phyloP scores from a whole-genome alignment of 2,329 filamentous ascomycete species.

The Eurotiales sp. region DNA sequence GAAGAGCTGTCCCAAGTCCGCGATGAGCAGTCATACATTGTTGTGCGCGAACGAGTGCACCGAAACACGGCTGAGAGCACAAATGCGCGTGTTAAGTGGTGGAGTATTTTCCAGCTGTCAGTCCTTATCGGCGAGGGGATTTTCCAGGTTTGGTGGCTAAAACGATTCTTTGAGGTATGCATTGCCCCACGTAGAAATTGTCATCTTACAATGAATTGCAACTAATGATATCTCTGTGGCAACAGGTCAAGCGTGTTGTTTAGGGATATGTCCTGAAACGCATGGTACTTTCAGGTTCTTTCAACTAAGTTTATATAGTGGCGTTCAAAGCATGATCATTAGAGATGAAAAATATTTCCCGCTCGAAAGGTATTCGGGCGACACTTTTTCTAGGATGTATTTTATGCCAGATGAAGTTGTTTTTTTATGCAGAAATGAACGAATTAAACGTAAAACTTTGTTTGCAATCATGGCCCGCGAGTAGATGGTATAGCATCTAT shows the following conservation, averaged over 20 bases:
- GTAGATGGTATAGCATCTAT: too few species aligned
- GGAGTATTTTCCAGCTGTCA: constrained; percentile 93
- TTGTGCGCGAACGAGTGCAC: constrained; percentile 91
- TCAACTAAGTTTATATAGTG: constrained; percentile 1
- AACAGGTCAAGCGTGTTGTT: constrained; percentile 47
- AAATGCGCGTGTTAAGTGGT: constrained; percentile 97
- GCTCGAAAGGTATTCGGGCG: background rate
- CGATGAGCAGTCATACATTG: constrained; percentile 96
- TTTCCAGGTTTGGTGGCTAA: constrained; percentile 99
- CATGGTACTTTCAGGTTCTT: constrained; percentile 2
- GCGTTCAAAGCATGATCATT: constrained; percentile 10
- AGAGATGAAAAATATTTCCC: background rate
- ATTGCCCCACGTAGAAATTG: too few species aligned
- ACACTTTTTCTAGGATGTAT: constrained; percentile 5
- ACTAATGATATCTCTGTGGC: background rate
- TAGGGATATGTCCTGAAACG: constrained; percentile 17
- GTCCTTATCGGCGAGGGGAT: constrained; percentile 87
- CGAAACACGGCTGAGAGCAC: constrained; percentile 98
- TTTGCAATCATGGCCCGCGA: too few species aligned
- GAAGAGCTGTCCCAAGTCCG: constrained; percentile 89
- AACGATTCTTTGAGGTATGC: constrained; percentile 86
- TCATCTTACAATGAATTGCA: background rate
- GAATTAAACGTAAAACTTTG: background rate
- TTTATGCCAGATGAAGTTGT: constrained; percentile 1
- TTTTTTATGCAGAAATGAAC: background rate